Evolutionary conservation across 2,329 filamentous ascomycete genomes (phyloP), one percentile per base, ranked within the genome.

Genomic region (Fusarium pilosicola): DNA sequence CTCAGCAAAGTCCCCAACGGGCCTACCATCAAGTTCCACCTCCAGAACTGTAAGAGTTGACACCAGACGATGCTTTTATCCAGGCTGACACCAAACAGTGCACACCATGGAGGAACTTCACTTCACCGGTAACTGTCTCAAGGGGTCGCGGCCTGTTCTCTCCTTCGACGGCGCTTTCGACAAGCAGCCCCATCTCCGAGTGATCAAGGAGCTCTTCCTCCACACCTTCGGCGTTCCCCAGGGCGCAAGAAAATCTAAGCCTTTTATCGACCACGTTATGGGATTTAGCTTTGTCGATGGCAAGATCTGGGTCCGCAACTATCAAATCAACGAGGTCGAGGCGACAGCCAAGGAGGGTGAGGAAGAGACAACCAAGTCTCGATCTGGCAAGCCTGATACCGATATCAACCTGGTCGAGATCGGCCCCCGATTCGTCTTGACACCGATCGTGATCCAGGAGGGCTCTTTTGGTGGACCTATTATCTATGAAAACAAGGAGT

Each of bases 401-500:
- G 93, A 97, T 74, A 86, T 98, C 71, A 93, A 88, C 68, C 88
- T 99, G 30, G 90, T 98, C 4, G 96, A 99, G 84, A 97, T 99
- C 71, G 96, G 96, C 0, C 96, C 96, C 1, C 90, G 96, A 51
- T 96, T 98, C 76, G 95, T 98, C 36, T 86, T 98, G 57, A 98
- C 95, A 32, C 96, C 96, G 2, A 98, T 98, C 74, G 91, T 98
- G 65, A 97, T 98, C 75, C 91, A 97, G 77, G 96, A 99, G 82
- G 95, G 94, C 48, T 95, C 93, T 70, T 98, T 99, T 77, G 96
- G 96, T 61, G 96, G 96, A 0, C 96, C 96, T 7, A 94, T 98
- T 74, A 97, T 99, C 80, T 99, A 97, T 85, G 94, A 98, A 87
- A 98, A 98, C 86, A 96, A 94, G 87, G 93, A 97, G 82, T 99